Base-by-base conservation (phyloP, 306 rosid genomes). In the Carpinus viminea region DNA sequence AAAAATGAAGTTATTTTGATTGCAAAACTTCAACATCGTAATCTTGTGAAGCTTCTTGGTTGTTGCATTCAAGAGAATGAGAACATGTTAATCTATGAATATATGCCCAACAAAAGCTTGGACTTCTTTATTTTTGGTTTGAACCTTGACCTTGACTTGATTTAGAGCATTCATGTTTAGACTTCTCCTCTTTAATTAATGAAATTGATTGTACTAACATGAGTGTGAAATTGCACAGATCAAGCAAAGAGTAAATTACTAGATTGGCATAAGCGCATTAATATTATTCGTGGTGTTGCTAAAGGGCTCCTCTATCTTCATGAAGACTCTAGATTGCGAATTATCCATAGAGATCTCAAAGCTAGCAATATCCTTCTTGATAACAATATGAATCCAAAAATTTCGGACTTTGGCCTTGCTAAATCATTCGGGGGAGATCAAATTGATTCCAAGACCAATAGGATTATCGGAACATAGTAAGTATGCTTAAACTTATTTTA, bases 391-490 rank as follows among this genome's bases (percentile, higher is more conserved):
- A 82, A 86, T 70, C 84, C 92, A 5, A 90, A 90, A 76, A 90
- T 90, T 74, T 88, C 89, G n/a, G 94, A 90, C 76, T 90, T 88
- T 41, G 92, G 91, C 8, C 28, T 87, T 15, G 92, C 94, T 28
- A 83, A 82, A 79, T 70, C 85, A 9, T 81, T 86, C 55, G 84
- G 84, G 38, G 92, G 86, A 55, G 87, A 85, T 78, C 89, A 85
- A 46, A 75, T 74, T 0, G 82, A 85, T 56, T 87, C 50, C 5
- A 77, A 82, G 75, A 87, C 91, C 47, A 72, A 54, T 36, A 86
- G 84, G 79, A 72, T 90, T 34, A 83, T 74, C 0, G 93, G 91
- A 77, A 90, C 93, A 12, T 79, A 82, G 96, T 87, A 81, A 74
- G 93, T 60, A 68, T 12, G 5, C 6, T 66, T 18, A 17, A 17